A percentile compares a stretch with the other conserved stretches of the same genome.
Evolutionary conservation across 2,329 filamentous ascomycete genomes (phyloP).

Genomic region (Paracorniculantispora psalliotae): DNA sequence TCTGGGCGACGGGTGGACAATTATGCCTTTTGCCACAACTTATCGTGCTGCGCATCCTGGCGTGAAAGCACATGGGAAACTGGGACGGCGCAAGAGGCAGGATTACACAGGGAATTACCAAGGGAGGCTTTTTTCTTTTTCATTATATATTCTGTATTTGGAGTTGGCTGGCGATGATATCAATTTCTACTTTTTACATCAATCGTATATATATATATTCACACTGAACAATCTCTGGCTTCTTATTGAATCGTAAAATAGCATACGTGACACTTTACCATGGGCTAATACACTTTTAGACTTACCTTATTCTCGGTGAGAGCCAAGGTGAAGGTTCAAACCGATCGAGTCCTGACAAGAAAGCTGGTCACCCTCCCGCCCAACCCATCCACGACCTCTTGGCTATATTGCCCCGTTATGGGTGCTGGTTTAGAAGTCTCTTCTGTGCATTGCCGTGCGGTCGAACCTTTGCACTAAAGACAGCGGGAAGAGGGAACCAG

Average conservation of each 20-base stretch:
- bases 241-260: background rate
- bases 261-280: background rate
- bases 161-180: conserved; percentile 11
- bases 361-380: too few relatives aligned
- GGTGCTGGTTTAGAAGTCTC: background rate
- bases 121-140: background rate
- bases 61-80: background rate
- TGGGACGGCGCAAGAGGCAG: conserved; percentile 2
- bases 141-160: background rate
- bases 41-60: background rate
- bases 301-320: too few relatives aligned
- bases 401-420: background rate
- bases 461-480: background rate
- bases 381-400: background rate
- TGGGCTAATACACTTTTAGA: too few relatives aligned
- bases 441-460: background rate
- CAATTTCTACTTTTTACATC: background rate
- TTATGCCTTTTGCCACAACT: background rate
- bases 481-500: too few relatives aligned
- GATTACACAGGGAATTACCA: background rate
- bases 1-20: background rate
- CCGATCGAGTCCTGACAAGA: too few relatives aligned
- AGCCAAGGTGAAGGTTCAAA: too few relatives aligned
- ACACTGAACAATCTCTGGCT: background rate
- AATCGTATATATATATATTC: background rate